A percentile compares a stretch with the other conserved stretches of the same genome.
phyloP scores from a whole-genome alignment of 257 asterid species.

The Nicotiana undulata region DNA sequence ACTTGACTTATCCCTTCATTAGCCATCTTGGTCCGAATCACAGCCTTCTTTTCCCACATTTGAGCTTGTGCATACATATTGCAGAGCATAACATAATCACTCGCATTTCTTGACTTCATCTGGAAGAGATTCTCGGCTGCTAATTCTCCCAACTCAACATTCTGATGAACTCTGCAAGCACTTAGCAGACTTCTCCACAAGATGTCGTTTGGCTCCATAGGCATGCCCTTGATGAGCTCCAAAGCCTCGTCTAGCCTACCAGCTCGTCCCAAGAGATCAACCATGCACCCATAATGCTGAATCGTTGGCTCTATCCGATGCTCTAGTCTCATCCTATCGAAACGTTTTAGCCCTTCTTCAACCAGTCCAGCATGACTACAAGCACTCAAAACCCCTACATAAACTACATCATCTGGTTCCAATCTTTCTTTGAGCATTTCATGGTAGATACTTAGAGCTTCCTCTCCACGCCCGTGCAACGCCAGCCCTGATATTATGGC shows the following conservation, averaged over 20 bases:
- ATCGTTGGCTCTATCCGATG: constrained; percentile 45
- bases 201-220: constrained; percentile 52
- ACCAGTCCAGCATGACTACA: constrained; percentile 59
- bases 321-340: constrained; percentile 43
- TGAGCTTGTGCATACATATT: constrained; percentile 54
- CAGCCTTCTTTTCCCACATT: constrained; percentile 51
- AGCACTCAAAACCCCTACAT: constrained; percentile 62
- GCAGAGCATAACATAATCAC: constrained; percentile 55
- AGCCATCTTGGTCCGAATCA: constrained; percentile 34
- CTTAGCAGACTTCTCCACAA: constrained; percentile 72
- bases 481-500: constrained; percentile 68
- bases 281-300: constrained; percentile 81
- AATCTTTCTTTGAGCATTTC: constrained; percentile 51
- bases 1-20: constrained; percentile 28
- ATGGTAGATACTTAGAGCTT: constrained; percentile 42
- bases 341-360: constrained; percentile 41
- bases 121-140: constrained; percentile 37
- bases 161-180: constrained; percentile 49
- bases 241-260: constrained; percentile 48
- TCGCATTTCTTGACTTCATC: constrained; percentile 35
- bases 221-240: constrained; percentile 49
- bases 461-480: constrained; percentile 47
- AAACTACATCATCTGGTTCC: constrained; percentile 58
- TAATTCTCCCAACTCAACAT: constrained; percentile 44
- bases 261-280: constrained; percentile 64